Evolutionary conservation across 495 filamentous ascomycete genomes (phyloP).

Genomic region (Delitschia confertaspora): DNA sequence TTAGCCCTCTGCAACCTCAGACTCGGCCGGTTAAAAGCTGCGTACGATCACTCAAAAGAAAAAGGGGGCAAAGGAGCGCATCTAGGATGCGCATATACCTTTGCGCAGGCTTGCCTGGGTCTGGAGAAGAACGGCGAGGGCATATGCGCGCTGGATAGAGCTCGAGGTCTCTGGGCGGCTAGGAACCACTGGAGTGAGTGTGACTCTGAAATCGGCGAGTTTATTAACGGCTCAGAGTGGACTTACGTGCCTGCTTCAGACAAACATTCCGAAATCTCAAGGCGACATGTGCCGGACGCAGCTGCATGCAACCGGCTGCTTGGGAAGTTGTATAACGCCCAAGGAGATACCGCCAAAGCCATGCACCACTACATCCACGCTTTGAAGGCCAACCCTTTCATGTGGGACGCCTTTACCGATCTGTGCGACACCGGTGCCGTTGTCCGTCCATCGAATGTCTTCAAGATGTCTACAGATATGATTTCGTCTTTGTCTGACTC

Average conservation of each 20-base stretch:
- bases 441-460: conserved; percentile 72
- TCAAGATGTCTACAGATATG: conserved; percentile 65
- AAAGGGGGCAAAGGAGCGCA: conserved; percentile 58
- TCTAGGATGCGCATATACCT: conserved; percentile 83
- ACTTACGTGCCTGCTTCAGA: conserved; percentile 38
- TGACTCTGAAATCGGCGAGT: conserved; percentile 10
- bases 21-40: conserved; percentile 64
- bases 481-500: conserved; percentile 40
- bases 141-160: conserved; percentile 67
- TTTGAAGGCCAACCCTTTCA: conserved; percentile 84
- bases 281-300: conserved; percentile 63
- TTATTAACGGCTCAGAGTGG: neutral
- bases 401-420: conserved; percentile 94
- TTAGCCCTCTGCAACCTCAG: conserved; percentile 75
- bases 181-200: conserved; percentile 61
- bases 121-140: conserved; percentile 72
- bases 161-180: conserved; percentile 58
- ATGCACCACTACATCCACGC: conserved; percentile 77
- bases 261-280: conserved; percentile 51
- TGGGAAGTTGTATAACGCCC: conserved; percentile 75
- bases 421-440: conserved; percentile 50
- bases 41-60: conserved; percentile 61
- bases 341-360: conserved; percentile 72
- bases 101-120: conserved; percentile 77
- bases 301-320: conserved; percentile 71